Base-by-base conservation (phyloP, 1,139 yeast genomes). In the Citeromyces siamensis region DNA sequence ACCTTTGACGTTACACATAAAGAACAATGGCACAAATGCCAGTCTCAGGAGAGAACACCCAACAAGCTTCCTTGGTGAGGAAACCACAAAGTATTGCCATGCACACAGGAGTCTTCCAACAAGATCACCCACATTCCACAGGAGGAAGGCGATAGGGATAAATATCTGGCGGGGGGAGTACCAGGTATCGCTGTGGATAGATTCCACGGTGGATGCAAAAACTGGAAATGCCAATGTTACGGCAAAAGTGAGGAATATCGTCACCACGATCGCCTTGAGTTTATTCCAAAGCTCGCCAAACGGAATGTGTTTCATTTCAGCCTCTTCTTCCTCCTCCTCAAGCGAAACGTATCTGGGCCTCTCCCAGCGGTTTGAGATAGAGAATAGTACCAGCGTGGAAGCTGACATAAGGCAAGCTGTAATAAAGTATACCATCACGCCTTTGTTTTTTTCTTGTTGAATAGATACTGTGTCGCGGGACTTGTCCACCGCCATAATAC, bases 91-190 rank as follows among this genome's bases (percentile, higher is more conserved):
- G 13, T 52, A 44, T 6, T 60, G 56, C 33, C 49, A 47, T 2
- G 84, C 75, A 64, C 95, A 77, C 3, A 74, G 44, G 6, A 85
- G 54, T 31, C 98, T 64, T 1, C 96, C 97, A 3, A 64, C 50
- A 18, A 90, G 63, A 52, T 90, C 98, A 9, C 98, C 98, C 14
- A 74, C 43, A 54, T 90, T 90, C 98, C 98, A 90, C 6, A 77
- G 54, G 26, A 90, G 62, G 51, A 80, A 85, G 2, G 83, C 76
- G 38, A 85, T 57, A 1, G 97, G 96, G 16, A 84, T 70, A 51
- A 65, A 90, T 6, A 77, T 61, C 38, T 60, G 62, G 40, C 66
- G 66, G 38, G 62, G 58, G 56, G 71, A 49, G 46, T 68, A 51
- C 8, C 32, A 40, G n/a, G 42, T 32, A 35, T 40, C 18, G 53